Percentiles rank a stretch among this genome's conserved stretches.
These are phyloP conservation scores for Metschnikowia arizonensis DNA, from an alignment of 805 yeast species.

Conservation along the genomic window DNA sequence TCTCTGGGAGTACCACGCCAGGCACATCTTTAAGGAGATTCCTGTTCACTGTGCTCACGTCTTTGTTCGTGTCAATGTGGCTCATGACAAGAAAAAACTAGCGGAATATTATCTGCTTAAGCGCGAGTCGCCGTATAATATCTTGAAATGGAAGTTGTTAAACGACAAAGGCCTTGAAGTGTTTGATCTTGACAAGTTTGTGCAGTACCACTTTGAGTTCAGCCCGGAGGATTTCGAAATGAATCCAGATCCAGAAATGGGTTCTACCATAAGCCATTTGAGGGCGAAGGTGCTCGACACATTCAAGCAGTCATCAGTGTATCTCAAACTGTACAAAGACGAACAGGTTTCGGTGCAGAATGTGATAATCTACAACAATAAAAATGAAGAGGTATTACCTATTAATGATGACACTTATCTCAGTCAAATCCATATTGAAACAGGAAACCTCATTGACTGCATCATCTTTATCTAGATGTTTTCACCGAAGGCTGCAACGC, in stretches of 20 bases:
- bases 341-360: constrained; percentile 11
- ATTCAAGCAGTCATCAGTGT: constrained; percentile 41
- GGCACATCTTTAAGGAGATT: constrained; percentile 62
- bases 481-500: not conserved
- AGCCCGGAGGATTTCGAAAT: constrained; percentile 73
- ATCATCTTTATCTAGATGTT: constrained; percentile 9
- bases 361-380: constrained; percentile 31
- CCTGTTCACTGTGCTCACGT: constrained; percentile 81
- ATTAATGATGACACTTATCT: constrained; percentile 28
- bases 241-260: constrained; percentile 58
- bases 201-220: constrained; percentile 69
- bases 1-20: constrained; percentile 49
- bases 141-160: constrained; percentile 16
- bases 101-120: constrained; percentile 28
- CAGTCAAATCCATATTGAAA: constrained; percentile 37
- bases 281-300: constrained; percentile 53
- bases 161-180: constrained; percentile 17
- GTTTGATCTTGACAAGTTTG: constrained; percentile 19
- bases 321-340: constrained; percentile 15
- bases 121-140: constrained; percentile 24
- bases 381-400: constrained; percentile 21
- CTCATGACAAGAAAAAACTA: constrained; percentile 18
- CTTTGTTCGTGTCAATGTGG: constrained; percentile 49
- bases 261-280: constrained; percentile 63
- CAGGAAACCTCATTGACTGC: constrained; percentile 38